Evolutionary conservation across 768 basidiomycete species (phyloP).

Genomic region (Lactarius vividus): DNA sequence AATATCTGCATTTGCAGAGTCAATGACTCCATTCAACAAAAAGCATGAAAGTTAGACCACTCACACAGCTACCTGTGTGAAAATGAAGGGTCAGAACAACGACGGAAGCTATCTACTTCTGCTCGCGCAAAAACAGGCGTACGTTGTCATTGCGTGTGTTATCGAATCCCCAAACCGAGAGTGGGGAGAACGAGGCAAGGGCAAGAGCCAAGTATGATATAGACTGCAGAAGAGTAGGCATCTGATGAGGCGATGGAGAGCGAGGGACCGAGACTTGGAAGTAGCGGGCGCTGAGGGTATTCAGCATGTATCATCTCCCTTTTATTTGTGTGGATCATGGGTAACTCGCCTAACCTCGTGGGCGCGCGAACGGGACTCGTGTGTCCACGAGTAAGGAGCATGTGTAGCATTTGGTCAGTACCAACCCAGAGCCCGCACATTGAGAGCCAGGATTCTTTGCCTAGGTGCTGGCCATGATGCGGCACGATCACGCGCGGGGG

Average conservation of each 20-base stretch:
- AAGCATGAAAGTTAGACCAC: constrained; percentile 11
- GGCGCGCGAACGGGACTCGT: background rate
- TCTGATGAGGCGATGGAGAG: background rate
- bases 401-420: background rate
- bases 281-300: background rate
- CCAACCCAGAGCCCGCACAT: background rate
- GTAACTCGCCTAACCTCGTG: background rate
- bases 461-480: background rate
- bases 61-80: constrained; percentile 33
- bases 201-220: background rate
- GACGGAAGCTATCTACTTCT: background rate
- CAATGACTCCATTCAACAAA: background rate
- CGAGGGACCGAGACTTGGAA: background rate
- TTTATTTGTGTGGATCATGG: background rate
- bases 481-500: background rate
- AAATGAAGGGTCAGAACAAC: constrained; percentile 7
- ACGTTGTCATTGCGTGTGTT: constrained; percentile 41
- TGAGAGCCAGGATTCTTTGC: background rate
- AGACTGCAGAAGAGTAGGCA: background rate
- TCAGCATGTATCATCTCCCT: background rate
- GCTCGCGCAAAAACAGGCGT: constrained; percentile 18
- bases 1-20: constrained; percentile 40
- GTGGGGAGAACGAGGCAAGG: background rate
- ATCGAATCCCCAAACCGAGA: constrained; percentile 34
- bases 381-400: background rate